These are phyloP conservation scores for Boletus sp. DNA, from an alignment of 768 basidiomycete species.

Conservation along the genomic window DNA sequence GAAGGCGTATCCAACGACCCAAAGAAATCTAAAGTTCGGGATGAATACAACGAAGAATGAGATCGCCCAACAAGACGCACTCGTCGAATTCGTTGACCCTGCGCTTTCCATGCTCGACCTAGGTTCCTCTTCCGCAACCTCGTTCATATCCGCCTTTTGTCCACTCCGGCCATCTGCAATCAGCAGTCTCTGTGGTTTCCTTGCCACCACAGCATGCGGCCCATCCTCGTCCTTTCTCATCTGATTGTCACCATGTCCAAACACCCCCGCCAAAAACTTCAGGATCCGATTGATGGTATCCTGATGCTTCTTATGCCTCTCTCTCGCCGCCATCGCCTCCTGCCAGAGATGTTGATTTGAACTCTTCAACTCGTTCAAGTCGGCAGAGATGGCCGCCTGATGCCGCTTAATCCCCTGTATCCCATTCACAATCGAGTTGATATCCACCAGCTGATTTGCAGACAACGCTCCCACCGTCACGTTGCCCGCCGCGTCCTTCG, in stretches of 20 bases:
- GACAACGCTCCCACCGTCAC: constrained; percentile 31
- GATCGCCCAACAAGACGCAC: not conserved
- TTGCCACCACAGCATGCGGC: constrained; percentile 46
- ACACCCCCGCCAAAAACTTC: constrained; percentile 91
- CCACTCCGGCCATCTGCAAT: constrained; percentile 53
- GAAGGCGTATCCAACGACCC: constrained; percentile 48
- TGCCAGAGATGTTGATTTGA: constrained; percentile 93
- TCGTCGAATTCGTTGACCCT: constrained; percentile 15
- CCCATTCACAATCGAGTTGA: constrained; percentile 75
- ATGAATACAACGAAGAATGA: constrained; percentile 3
- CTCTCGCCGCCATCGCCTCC: constrained; percentile 76
- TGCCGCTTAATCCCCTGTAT: constrained; percentile 88
- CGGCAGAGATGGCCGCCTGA: constrained; percentile 87
- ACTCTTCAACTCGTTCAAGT: constrained; percentile 83
- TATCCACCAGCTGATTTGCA: constrained; percentile 62
- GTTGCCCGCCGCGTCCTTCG: constrained; percentile 16
- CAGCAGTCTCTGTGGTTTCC: constrained; percentile 58
- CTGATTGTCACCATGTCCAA: constrained; percentile 54
- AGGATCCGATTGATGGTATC: constrained; percentile 96
- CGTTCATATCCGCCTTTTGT: constrained; percentile 36
- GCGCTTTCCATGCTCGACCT: constrained; percentile 29
- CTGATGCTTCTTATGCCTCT: constrained; percentile 87
- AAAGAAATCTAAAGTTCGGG: constrained; percentile 35
- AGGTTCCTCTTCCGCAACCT: constrained; percentile 42
- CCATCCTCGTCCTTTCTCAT: constrained; percentile 35